Conservation (phyloP, 257 asterid species). For the Rubia yunnanensis region DNA sequence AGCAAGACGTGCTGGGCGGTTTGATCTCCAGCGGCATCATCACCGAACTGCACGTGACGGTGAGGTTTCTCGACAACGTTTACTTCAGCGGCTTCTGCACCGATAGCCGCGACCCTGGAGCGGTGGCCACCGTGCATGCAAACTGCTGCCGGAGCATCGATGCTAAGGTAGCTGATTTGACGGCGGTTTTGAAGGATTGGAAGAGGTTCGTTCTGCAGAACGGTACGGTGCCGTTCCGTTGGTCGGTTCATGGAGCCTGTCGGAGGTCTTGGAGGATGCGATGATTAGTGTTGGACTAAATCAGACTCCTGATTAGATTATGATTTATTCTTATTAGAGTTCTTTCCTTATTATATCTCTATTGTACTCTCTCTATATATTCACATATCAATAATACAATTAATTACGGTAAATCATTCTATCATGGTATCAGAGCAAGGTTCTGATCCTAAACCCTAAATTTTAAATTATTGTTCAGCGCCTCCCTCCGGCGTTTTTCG, state of each 20-base stretch:
- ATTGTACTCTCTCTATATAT: too few relatives aligned
- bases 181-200: slow-evolving; percentile 51
- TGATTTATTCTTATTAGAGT: too few relatives aligned
- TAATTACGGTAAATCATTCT: too few relatives aligned
- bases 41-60: slow-evolving; percentile 16
- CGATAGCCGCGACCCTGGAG: slow-evolving; percentile 21
- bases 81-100: slow-evolving; percentile 61
- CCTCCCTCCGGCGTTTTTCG: too few relatives aligned
- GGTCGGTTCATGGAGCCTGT: neutral
- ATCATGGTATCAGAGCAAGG: too few relatives aligned
- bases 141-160: slow-evolving; percentile 55
- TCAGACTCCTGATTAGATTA: too few relatives aligned
- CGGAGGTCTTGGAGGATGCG: neutral
- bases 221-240: neutral
- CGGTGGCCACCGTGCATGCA: slow-evolving; percentile 53
- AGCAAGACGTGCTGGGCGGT: slow-evolving; percentile 51
- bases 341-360: too few relatives aligned
- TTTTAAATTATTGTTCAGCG: too few relatives aligned
- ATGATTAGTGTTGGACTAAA: too few relatives aligned
- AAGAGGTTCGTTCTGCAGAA: slow-evolving; percentile 21
- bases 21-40: slow-evolving; percentile 17
- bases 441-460: too few relatives aligned
- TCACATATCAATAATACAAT: too few relatives aligned
- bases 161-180: slow-evolving; percentile 57
- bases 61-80: slow-evolving; percentile 32